phyloP scores from a whole-genome alignment of 176 grass and related monocot species.

The Eleusine coracana region DNA sequence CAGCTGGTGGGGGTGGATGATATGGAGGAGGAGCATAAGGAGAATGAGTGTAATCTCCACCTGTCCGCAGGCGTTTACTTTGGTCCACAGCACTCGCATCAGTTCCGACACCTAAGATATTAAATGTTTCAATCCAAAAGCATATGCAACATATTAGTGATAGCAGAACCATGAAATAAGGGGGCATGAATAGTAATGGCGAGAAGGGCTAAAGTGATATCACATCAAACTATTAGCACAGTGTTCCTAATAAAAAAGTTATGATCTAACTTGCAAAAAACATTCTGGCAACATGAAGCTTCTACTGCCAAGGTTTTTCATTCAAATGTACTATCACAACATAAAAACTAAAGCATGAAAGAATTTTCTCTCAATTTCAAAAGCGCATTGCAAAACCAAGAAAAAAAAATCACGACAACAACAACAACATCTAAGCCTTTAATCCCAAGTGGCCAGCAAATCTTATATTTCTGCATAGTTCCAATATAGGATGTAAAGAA shows the following conservation, averaged over 20 bases:
- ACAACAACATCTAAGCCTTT: too few species aligned
- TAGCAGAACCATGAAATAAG: neutral
- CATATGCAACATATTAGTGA: neutral
- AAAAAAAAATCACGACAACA: too few species aligned
- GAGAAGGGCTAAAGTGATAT: neutral
- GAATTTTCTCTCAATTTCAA: neutral
- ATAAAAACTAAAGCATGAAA: neutral
- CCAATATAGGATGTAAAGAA: slow-evolving; percentile 4
- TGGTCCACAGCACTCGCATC: slow-evolving; percentile 82
- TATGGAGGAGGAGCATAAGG: slow-evolving; percentile 81
- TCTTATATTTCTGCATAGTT: neutral
- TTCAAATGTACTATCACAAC: neutral
- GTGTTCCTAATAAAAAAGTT: neutral
- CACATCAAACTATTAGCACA: neutral
- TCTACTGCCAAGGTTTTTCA: neutral
- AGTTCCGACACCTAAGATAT: slow-evolving; percentile 66
- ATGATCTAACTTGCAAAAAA: neutral
- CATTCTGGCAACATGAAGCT: neutral
- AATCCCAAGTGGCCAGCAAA: neutral
- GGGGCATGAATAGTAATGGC: neutral
- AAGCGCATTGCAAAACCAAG: neutral
- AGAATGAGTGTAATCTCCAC: slow-evolving; percentile 81
- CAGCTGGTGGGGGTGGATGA: slow-evolving; percentile 79
- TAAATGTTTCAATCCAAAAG: slow-evolving; percentile 18
- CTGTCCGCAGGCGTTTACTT: slow-evolving; percentile 88